phyloP scores from a whole-genome alignment of 192 early-diverging fungal genomes.

The Gamsiella multidivaricata region DNA sequence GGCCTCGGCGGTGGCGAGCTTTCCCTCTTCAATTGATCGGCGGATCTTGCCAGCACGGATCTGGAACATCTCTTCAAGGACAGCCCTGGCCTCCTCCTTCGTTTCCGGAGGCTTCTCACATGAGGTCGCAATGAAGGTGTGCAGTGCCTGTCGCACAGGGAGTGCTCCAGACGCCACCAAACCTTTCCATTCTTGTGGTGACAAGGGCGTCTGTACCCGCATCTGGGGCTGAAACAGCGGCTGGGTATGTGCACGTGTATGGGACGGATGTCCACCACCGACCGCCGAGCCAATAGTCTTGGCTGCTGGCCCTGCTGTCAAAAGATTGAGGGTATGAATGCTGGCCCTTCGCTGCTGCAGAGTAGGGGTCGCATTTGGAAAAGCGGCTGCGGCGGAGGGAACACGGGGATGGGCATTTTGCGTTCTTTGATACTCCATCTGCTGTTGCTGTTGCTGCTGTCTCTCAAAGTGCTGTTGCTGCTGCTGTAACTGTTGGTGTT shows the following conservation, averaged over 20 bases:
- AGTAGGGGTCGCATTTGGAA: background rate
- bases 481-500: slow-evolving; percentile 11
- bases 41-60: slow-evolving; percentile 44
- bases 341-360: slow-evolving; percentile 18
- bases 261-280: background rate
- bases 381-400: background rate
- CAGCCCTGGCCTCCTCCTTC: slow-evolving; percentile 37
- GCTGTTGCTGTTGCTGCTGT: slow-evolving; percentile 13
- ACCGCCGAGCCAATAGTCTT: slow-evolving; percentile 1
- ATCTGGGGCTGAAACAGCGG: background rate
- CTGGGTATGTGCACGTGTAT: background rate
- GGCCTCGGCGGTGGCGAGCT: slow-evolving; percentile 41
- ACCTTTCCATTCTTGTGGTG: slow-evolving; percentile 28
- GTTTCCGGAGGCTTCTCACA: slow-evolving; percentile 46
- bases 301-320: no score
- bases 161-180: slow-evolving; percentile 25
- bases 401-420: background rate
- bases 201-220: background rate
- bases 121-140: slow-evolving; percentile 40
- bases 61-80: slow-evolving; percentile 46
- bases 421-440: slow-evolving; percentile 15
- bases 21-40: slow-evolving; percentile 37
- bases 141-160: slow-evolving; percentile 45
- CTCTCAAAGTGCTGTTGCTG: slow-evolving; percentile 15
- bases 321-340: no score